phyloP scores from a whole-genome alignment of 2,329 filamentous ascomycete genomes.

The Diaporthe citri region DNA sequence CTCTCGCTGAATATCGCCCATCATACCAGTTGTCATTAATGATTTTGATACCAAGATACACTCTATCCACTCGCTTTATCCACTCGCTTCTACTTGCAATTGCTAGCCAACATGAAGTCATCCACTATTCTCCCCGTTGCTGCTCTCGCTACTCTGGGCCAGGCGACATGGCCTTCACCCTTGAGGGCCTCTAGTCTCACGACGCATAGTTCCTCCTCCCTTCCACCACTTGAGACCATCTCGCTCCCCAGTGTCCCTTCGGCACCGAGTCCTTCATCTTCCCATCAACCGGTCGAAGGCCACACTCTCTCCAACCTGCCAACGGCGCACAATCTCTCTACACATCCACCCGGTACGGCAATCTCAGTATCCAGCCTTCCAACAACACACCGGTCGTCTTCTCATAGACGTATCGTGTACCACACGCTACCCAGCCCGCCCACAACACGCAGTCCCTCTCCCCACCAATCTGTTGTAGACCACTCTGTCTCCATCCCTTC shows the following conservation, averaged over 20 bases:
- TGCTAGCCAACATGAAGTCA: slow-evolving; percentile 21
- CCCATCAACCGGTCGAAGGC: too few species aligned
- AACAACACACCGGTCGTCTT: background rate
- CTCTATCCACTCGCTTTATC: slow-evolving; percentile 14
- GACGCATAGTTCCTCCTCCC: background rate
- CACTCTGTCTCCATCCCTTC: background rate
- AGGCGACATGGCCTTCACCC: background rate
- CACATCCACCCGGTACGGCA: background rate
- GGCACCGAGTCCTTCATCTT: background rate
- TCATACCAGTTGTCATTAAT: background rate
- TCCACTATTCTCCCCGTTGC: background rate
- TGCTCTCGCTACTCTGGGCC: background rate
- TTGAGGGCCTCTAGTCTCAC: background rate
- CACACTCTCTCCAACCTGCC: background rate
- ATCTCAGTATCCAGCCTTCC: background rate
- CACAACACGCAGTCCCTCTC: background rate
- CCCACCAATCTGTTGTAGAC: background rate
- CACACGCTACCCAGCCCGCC: background rate
- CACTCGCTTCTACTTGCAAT: slow-evolving; percentile 13
- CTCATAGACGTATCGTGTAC: too few species aligned
- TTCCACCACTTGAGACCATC: background rate
- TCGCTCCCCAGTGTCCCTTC: background rate
- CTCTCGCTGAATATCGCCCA: background rate
- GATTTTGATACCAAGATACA: background rate
- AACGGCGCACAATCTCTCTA: background rate